A percentile compares a stretch with the other conserved stretches of the same genome.
Evolutionary conservation across 2,329 filamentous ascomycete genomes (phyloP).

Genomic region (Lecanicillium sp.): DNA sequence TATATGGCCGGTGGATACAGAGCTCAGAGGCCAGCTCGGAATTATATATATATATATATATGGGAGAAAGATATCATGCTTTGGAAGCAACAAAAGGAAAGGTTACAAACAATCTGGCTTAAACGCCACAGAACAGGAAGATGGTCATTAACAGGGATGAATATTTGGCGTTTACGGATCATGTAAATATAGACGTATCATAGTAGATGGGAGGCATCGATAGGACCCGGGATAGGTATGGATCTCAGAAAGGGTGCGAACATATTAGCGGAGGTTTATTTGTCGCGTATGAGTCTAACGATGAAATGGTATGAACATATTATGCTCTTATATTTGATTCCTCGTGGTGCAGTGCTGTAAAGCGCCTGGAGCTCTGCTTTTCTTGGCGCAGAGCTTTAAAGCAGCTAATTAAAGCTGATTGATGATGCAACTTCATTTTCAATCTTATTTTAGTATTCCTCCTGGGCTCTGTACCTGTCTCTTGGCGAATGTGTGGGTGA

Average conservation of each 20-base stretch:
- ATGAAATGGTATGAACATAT: slow-evolving; percentile 28
- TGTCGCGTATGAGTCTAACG: slow-evolving; percentile 26
- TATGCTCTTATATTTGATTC: slow-evolving; percentile 21
- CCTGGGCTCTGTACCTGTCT: no score
- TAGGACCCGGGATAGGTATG: slow-evolving; percentile 15
- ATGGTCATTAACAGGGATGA: background rate
- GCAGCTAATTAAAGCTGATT: no score
- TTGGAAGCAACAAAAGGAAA: slow-evolving; percentile 1
- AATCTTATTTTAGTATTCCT: no score
- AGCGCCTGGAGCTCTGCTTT: no score
- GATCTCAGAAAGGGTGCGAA: slow-evolving; percentile 18
- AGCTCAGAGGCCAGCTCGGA: slow-evolving; percentile 12
- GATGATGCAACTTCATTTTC: no score
- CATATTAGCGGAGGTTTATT: slow-evolving; percentile 19
- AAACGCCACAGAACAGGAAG: slow-evolving; percentile 6
- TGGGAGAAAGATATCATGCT: slow-evolving; percentile 13
- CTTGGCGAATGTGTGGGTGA: no score
- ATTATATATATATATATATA: slow-evolving; percentile 25
- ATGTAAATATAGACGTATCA: slow-evolving; percentile 22
- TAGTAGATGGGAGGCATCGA: slow-evolving; percentile 15
- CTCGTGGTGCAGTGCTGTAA: no score
- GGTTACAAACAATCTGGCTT: slow-evolving; percentile 8
- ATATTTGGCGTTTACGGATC: slow-evolving; percentile 16
- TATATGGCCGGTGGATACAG: slow-evolving; percentile 13
- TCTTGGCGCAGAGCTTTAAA: no score